Conservation (phyloP, 192 early-diverging fungal genomes). For the Mortierella hygrophila region DNA sequence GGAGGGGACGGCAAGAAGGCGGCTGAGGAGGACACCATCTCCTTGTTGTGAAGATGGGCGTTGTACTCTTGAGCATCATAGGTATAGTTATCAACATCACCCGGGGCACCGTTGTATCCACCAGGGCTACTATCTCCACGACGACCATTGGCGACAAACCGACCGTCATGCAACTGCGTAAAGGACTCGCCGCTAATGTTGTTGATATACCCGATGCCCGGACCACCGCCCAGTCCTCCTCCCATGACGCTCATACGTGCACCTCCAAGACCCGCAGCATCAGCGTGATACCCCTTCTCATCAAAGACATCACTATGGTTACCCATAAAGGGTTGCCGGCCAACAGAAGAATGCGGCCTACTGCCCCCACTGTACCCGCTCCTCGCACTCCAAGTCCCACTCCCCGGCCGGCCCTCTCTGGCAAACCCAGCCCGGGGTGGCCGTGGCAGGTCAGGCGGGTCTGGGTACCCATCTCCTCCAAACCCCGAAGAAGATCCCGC, state of each 20-base stretch:
- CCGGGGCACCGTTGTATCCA: background rate
- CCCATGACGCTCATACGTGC: background rate
- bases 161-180: constrained; percentile 17
- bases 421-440: constrained; percentile 1
- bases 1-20: background rate
- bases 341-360: background rate
- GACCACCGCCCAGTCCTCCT: background rate
- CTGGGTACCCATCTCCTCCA: constrained; percentile 32
- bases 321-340: background rate
- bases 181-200: background rate
- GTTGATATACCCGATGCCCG: background rate
- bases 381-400: background rate
- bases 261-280: constrained; percentile 26
- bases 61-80: constrained; percentile 6
- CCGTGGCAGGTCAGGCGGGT: constrained; percentile 9
- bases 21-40: background rate
- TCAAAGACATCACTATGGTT: constrained; percentile 14
- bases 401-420: constrained; percentile 9
- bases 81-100: background rate
- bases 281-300: constrained; percentile 30
- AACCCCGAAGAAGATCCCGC: constrained; percentile 4
- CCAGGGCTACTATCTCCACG: constrained; percentile 1
- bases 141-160: constrained; percentile 19
- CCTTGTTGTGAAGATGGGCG: background rate
- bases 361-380: constrained; percentile 1